These are phyloP conservation scores for Zygnema cylindricum DNA, from an alignment of 139 green algal species.

Conservation along the genomic window DNA sequence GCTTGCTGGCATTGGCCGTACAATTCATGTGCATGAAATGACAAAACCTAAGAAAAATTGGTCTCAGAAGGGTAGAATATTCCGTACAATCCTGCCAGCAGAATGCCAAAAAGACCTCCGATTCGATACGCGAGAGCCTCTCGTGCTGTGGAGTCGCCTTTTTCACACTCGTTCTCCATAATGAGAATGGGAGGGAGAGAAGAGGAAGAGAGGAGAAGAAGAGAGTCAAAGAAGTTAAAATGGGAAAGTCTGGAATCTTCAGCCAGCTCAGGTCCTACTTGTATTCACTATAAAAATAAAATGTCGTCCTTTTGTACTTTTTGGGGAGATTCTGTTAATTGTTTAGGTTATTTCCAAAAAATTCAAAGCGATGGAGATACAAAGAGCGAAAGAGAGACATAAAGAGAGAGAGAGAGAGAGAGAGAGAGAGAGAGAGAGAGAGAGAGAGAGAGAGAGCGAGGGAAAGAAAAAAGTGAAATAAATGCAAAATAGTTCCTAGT, in stretches of 20 bases:
- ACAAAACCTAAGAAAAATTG: no score
- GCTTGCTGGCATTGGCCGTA: no score
- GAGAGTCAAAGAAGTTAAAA: not conserved
- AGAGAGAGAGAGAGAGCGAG: not conserved
- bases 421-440: not conserved
- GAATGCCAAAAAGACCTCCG: conserved; percentile 41
- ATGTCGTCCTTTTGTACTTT: not conserved
- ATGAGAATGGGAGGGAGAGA: not conserved
- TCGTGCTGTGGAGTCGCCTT: not conserved
- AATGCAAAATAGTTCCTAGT: not conserved
- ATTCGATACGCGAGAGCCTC: conserved; percentile 43
- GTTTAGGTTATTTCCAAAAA: not conserved
- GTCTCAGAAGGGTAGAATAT: no score
- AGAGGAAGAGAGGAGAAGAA: not conserved
- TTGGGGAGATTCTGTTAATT: not conserved
- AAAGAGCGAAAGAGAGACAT: not conserved
- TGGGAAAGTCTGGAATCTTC: not conserved
- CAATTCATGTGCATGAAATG: no score
- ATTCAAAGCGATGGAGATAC: not conserved
- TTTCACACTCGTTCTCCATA: not conserved
- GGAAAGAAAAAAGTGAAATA: not conserved
- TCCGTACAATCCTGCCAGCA: conserved; percentile 30
- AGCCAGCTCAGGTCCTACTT: not conserved
- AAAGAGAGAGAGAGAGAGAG: not conserved
- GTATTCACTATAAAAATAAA: no score